Evolutionary conservation across 2,329 filamentous ascomycete genomes (phyloP).

Genomic region (Penicillium sp.): DNA sequence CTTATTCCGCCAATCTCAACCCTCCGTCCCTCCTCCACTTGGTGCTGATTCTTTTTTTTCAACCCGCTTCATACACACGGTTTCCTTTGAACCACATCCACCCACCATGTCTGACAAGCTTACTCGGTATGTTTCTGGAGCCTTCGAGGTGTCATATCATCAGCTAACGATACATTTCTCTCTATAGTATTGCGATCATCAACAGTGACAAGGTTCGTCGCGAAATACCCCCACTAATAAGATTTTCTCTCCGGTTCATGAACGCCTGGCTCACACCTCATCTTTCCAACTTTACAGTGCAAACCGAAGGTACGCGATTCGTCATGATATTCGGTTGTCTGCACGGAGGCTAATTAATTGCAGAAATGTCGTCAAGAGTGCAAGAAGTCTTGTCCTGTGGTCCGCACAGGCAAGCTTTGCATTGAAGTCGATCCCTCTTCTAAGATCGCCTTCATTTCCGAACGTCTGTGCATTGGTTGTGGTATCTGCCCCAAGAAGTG

Average conservation of each 20-base stretch:
- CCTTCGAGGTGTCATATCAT: neutral
- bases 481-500: conserved; percentile 99
- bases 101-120: conserved; percentile 80
- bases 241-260: conserved; percentile 28
- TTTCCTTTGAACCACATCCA: conserved; percentile 17
- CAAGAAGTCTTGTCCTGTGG: conserved; percentile 96
- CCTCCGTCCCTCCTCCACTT: neutral
- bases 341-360: conserved; percentile 20
- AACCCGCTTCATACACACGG: conserved; percentile 10
- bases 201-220: conserved; percentile 82
- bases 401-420: conserved; percentile 92
- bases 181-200: conserved; percentile 86
- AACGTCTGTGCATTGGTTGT: conserved; percentile 90
- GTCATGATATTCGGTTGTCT: neutral
- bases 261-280: conserved; percentile 34
- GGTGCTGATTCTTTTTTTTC: conserved; percentile 10
- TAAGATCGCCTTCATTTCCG: conserved; percentile 95
- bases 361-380: conserved; percentile 98
- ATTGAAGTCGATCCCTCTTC: conserved; percentile 85
- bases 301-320: conserved; percentile 63
- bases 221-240: conserved; percentile 25
- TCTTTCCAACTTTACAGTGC: conserved; percentile 51
- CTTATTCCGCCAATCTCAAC: neutral
- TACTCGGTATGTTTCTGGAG: conserved; percentile 62
- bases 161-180: conserved; percentile 12